A percentile compares a stretch with the other conserved stretches of the same genome.
Evolutionary conservation across 176 grass and related monocot genomes (phyloP).

Genomic region (Phoenix roebelenii): DNA sequence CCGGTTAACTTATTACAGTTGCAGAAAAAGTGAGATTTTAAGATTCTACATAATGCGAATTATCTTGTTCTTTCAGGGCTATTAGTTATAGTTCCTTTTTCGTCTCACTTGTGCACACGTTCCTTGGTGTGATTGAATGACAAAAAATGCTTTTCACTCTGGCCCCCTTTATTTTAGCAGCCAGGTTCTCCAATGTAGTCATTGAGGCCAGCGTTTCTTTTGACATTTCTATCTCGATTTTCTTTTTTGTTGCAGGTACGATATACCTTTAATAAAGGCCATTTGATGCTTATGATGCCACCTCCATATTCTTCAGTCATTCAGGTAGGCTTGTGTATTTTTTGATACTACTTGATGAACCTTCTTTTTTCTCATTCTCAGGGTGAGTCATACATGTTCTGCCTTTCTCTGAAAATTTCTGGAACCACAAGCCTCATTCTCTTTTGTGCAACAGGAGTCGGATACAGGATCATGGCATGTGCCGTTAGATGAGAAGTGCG

Average conservation of each 20-base stretch:
- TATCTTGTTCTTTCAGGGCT: too few species aligned
- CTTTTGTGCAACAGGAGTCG: slow-evolving; percentile 44
- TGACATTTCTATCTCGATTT: not conserved
- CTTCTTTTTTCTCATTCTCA: too few species aligned
- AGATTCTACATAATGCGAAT: too few species aligned
- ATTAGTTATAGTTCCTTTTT: too few species aligned
- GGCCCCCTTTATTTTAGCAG: too few species aligned
- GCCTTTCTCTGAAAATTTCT: slow-evolving; percentile 6
- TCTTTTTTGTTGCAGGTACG: slow-evolving; percentile 36
- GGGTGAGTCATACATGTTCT: not conserved
- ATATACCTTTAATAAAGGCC: slow-evolving; percentile 81
- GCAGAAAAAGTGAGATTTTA: too few species aligned
- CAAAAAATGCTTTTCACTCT: too few species aligned
- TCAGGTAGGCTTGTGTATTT: slow-evolving; percentile 38
- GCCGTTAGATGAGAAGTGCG: slow-evolving; percentile 53
- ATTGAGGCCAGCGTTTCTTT: not conserved
- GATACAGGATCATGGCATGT: slow-evolving; percentile 77
- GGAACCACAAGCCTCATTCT: slow-evolving; percentile 3
- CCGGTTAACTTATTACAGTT: too few species aligned
- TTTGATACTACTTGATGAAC: not conserved
- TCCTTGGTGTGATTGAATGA: too few species aligned
- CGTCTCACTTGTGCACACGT: too few species aligned
- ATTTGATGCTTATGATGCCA: slow-evolving; percentile 53
- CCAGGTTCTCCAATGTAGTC: too few species aligned
- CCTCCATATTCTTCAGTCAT: slow-evolving; percentile 71